Base-by-base conservation (phyloP, 2,329 filamentous ascomycete genomes). In the Leptographium wingfieldii region DNA sequence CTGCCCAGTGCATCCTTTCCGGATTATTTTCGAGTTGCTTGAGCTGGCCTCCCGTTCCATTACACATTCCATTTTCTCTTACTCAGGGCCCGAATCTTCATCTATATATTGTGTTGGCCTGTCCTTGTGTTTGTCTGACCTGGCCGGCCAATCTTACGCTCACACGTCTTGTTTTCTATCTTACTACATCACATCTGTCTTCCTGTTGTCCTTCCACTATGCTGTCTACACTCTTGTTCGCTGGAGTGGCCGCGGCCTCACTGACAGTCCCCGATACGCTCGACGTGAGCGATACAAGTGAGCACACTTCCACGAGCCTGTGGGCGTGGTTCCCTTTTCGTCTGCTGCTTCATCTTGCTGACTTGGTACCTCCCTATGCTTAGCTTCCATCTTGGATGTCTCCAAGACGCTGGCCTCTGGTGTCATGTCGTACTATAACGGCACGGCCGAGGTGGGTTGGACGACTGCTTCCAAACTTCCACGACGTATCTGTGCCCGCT, bases 381-480 rank as follows among this genome's bases (percentile, higher is more conserved):
- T 66, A 87, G 84, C 73, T 40, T 87, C 84, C 0, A 79, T 89
- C 66, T 80, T 79, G 64, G 75, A 76, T 63, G 84, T 83, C 6
- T 79, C 85, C 22, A 80, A 78, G 63, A 81, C 79, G 1, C 72
- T 87, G 58, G 84, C 84, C 5, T 74, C 76, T 57, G 83, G 79
- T 55, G 74, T 84, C 66, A 82, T 87, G 76, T 76, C 75, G 51
- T 86, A 82, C 70, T 88, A 88, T 71, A 77, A 75, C 1, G 85
- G 85, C 56, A 85, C 63, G 35, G 63, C 64, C n/a, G 62, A 59
- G 53, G 76, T 78, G 70, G 49, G 70, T 61, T 12, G 22, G 6
- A n/a, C 54, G 11, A 7, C 9, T 19, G 9, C n/a, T 35, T 6
- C 9, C 33, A 4, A 16, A 43, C 40, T 19, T 3, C 40, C 40